Conservation (phyloP, 208 protist species). For the Crithidia acanthocephali region DNA sequence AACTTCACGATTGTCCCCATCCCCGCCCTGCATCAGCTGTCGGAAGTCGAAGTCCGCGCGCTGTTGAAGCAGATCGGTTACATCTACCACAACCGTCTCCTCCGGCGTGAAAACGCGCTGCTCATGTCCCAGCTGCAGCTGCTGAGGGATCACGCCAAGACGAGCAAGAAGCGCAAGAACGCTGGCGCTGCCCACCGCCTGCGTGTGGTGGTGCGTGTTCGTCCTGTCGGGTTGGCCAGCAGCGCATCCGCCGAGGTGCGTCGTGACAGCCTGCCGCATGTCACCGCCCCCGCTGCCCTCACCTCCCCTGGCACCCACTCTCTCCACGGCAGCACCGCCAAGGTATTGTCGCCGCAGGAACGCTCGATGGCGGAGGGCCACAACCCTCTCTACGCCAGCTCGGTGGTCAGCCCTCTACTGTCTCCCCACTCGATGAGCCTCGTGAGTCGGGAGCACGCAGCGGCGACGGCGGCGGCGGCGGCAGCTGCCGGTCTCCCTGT, state of each 20-base stretch:
- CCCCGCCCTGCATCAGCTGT: not conserved
- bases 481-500: not conserved
- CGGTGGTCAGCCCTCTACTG: not conserved
- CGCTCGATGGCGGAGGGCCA: not conserved
- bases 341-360: not conserved
- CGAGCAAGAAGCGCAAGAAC: not conserved
- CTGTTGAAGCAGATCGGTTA: constrained; percentile 18
- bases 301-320: constrained; percentile 1
- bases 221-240: not conserved
- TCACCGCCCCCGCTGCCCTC: not conserved
- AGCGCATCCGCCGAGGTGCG: not conserved
- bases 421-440: not conserved
- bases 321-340: not conserved
- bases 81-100: constrained; percentile 25
- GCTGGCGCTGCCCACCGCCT: not conserved
- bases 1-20: not conserved
- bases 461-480: not conserved
- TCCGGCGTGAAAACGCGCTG: constrained; percentile 21
- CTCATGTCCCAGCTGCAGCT: constrained; percentile 6
- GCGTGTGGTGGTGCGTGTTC: constrained; percentile 9
- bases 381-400: constrained; percentile 5
- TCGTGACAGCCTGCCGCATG: not conserved
- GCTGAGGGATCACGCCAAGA: not conserved
- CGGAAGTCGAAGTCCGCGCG: not conserved
- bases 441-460: not conserved